Evolutionary conservation across 2,329 filamentous ascomycete species (phyloP), one percentile per base, ranked within the genome.

Genomic region (Hymenoscyphus fructigenus): DNA sequence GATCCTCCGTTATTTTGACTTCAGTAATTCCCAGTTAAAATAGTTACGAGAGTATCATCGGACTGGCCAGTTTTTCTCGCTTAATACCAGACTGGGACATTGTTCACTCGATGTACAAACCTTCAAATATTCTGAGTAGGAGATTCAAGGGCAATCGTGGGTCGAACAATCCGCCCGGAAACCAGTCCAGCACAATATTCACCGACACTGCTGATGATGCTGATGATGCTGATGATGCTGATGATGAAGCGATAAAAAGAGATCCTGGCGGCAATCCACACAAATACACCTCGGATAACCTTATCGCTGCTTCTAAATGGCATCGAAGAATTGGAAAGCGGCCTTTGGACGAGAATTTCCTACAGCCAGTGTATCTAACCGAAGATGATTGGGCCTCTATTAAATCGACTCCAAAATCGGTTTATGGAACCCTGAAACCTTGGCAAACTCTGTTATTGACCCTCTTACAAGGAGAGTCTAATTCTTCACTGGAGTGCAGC

Each of bases 381-480:
- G 14, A 29, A 55, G 50, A 2, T 12, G 50, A 55, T 4, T 5
- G 17, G 14, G 20, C 5, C 5, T 10, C 7, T 26, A 23, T 55
- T 3, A 29, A 55, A 20, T 26, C 50, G 15, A 10, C 14, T n/a
- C 7, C 29, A 6, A 23, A 3, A 38, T 38, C 57, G 14, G 5
- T 58, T 12, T 58, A 58, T 23, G 15, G 15, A 58, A 23, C 28
- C 5, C 17, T 64, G 57, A 56, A 44, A 23, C 61, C 29, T 17
- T 62, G 61, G 50, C 50, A 58, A 58, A 57, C 36, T 26, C 34
- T 32, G 10, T 32, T 62, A 17, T 23, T 58, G 28, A 28, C 20
- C 6, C 28, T 47, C 14, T 17, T 34, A 15, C 15, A 20, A 1
- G 50, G 36, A 14, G 32, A 62, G 17, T 38, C 32, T 58, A 29